phyloP scores from a whole-genome alignment of 768 basidiomycete genomes.

The Hypholoma sublateritium region DNA sequence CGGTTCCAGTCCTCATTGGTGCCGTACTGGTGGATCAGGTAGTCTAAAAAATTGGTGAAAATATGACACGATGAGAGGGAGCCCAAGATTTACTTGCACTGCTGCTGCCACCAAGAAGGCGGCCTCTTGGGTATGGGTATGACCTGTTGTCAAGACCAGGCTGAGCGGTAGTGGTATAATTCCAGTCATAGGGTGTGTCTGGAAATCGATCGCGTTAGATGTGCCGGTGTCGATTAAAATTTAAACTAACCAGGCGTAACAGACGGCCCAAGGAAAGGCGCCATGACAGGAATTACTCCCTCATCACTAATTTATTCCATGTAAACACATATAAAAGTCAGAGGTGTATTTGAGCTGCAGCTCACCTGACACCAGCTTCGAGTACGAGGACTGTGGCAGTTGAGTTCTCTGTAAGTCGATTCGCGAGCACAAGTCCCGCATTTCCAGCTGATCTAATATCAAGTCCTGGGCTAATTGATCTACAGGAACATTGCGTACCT shows the following conservation, averaged over 20 bases:
- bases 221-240: not conserved
- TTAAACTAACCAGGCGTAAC: slow-evolving; percentile 12
- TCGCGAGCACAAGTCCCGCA: slow-evolving; percentile 10
- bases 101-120: not conserved
- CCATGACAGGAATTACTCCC: slow-evolving; percentile 13
- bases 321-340: not conserved
- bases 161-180: slow-evolving; percentile 2
- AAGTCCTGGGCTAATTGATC: not conserved
- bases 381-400: slow-evolving; percentile 10
- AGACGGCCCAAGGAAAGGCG: slow-evolving; percentile 18
- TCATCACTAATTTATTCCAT: slow-evolving; percentile 11
- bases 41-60: slow-evolving; percentile 19
- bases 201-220: not conserved
- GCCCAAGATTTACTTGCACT: slow-evolving; percentile 1
- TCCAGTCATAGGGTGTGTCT: slow-evolving; percentile 7
- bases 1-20: slow-evolving; percentile 38
- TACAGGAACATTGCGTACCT: not conserved
- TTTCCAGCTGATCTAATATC: slow-evolving; percentile 5
- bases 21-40: slow-evolving; percentile 35
- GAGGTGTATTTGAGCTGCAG: not conserved
- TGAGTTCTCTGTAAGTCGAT: slow-evolving; percentile 10
- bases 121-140: slow-evolving; percentile 1
- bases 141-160: not conserved
- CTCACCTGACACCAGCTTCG: slow-evolving; percentile 13
- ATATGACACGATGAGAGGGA: not conserved